Evolutionary conservation across 257 asterid genomes (phyloP).

Genomic region (Datura wrightii): DNA sequence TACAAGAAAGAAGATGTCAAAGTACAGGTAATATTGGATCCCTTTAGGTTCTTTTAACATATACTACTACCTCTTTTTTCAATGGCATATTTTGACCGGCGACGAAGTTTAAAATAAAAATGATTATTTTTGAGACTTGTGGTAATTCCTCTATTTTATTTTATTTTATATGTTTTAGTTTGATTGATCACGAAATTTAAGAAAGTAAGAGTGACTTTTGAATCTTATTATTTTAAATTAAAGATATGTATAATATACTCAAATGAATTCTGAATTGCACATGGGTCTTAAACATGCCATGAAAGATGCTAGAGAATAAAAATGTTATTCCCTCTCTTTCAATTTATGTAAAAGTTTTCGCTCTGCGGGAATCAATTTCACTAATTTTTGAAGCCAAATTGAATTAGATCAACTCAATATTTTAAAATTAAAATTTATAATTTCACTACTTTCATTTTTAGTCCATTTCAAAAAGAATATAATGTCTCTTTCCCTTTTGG

Average conservation of each 20-base stretch:
- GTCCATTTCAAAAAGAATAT: no score
- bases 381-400: neutral
- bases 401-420: neutral
- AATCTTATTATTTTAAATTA: neutral
- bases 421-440: neutral
- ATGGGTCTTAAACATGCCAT: neutral
- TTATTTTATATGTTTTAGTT: neutral
- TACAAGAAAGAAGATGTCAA: slow-evolving; percentile 49
- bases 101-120: neutral
- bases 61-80: neutral
- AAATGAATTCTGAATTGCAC: neutral
- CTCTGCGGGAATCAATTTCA: neutral
- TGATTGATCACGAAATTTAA: neutral
- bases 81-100: neutral
- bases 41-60: neutral
- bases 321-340: neutral
- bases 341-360: neutral
- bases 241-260: no score
- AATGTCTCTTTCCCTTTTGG: no score
- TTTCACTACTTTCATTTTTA: no score
- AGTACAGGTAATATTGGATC: slow-evolving; percentile 43
- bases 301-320: neutral
- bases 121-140: no score
- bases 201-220: neutral
- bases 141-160: no score